Evolutionary conservation across 768 basidiomycete genomes (phyloP), one percentile per base, ranked within the genome.

Genomic region (Pleurotus ostreatus): DNA sequence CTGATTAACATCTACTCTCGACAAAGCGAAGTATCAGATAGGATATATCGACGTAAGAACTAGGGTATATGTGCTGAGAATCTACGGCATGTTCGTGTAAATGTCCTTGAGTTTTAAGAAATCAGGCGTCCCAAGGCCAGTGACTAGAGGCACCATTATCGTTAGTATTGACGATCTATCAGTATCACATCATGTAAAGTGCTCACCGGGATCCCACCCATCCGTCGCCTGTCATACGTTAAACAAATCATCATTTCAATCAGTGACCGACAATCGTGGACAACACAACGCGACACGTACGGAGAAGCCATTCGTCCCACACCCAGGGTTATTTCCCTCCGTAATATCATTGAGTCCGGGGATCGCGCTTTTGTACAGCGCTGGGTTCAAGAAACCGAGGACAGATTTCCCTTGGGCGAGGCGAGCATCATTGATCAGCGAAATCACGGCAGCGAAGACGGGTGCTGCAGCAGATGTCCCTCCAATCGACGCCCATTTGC

Each of bases 71-170:
- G 8, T 41, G n/a, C n/a, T 8, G 23, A 7, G 11, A 22, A 11
- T 40, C 38, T 25, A 53, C n/a, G 13, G 37, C n/a, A 40, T 8
- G 39, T 15, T 39, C 18, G 44, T 58, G n/a, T 77, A 72, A 57
- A 82, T 49, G 2, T 68, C 61, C 62, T 74, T 73, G 55, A 84
- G 60, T 58, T 74, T 74, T 16, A 67, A 65, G 59, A 84, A 81
- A 63, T 82, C 73, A 3, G 80, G 81, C 8, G 82, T 82, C 1
- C 82, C 82, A 13, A 80, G 64, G 18, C 82, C 82, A 44, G 81
- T 84, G 8, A 84, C 81, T 79, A 53, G 11, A 58, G 26, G 56
- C 11, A 40, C 16, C 39, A 52, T 20, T 46, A 37, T 41, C 45
- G 47, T 23, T n/a, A 55, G 22, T 5, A 16, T 30, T 13, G 8